Evolutionary conservation across 441 rosid genomes (phyloP).

Genomic region (Eruca vesicaria): DNA sequence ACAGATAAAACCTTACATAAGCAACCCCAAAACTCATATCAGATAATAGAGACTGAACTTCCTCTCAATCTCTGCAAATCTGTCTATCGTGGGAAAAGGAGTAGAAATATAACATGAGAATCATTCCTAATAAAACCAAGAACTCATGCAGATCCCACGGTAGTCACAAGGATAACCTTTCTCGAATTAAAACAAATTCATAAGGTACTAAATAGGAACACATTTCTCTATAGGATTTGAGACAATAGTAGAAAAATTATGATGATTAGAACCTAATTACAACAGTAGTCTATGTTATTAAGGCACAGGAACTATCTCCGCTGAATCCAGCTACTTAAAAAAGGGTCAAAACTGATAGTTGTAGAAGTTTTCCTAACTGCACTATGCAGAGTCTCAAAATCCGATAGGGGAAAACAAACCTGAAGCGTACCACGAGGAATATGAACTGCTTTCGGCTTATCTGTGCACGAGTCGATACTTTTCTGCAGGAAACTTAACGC

Average conservation of each 20-base stretch:
- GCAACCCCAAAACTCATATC: conserved; percentile 7
- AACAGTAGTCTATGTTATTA: background rate
- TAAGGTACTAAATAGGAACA: background rate
- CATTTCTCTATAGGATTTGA: conserved; percentile 9
- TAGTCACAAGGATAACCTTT: background rate
- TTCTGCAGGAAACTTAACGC: conserved; percentile 72
- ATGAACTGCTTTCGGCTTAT: conserved; percentile 68
- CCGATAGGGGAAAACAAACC: conserved; percentile 55
- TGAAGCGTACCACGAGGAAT: conserved; percentile 98
- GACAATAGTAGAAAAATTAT: too few relatives aligned
- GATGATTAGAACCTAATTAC: background rate
- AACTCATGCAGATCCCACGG: background rate
- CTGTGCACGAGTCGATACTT: conserved; percentile 46
- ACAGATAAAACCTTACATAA: conserved; percentile 15
- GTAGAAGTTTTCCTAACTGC: background rate
- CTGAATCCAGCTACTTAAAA: background rate
- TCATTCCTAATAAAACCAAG: conserved; percentile 1
- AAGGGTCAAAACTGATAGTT: background rate
- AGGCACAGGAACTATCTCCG: too few relatives aligned
- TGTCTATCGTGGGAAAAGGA: conserved; percentile 3
- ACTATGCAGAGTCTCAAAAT: conserved; percentile 8
- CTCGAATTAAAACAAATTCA: background rate
- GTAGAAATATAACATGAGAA: background rate
- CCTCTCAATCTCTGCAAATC: conserved; percentile 3
- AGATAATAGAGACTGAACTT: conserved; percentile 4